These are phyloP conservation scores for Phaeotremella fagi DNA, from an alignment of 768 basidiomycete genomes.

Conservation along the genomic window DNA sequence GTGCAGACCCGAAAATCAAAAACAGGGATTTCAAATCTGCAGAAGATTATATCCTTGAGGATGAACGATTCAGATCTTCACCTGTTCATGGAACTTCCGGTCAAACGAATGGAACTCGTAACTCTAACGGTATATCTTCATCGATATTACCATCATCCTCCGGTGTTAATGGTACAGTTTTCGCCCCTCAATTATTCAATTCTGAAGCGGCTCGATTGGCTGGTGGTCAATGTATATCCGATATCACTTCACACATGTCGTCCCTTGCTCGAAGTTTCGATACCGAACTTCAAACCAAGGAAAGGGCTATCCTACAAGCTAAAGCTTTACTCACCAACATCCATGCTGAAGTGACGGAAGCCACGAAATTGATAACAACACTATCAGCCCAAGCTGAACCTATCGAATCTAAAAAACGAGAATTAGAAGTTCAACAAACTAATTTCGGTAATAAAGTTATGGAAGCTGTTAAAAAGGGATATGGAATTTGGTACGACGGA, in stretches of 20 bases:
- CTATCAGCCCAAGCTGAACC: constrained; percentile 27
- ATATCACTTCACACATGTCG: constrained; percentile 80
- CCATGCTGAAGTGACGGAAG: constrained; percentile 73
- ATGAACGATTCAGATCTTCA: constrained; percentile 91
- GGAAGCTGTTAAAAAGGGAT: constrained; percentile 73
- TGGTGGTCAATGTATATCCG: constrained; percentile 75
- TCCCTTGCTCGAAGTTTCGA: constrained; percentile 85
- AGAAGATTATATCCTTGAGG: constrained; percentile 97
- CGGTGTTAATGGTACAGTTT: constrained; percentile 3
- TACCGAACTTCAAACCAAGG: constrained; percentile 82
- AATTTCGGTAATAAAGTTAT: constrained; percentile 73
- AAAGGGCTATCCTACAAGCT: constrained; percentile 84
- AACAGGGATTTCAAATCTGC: constrained; percentile 95
- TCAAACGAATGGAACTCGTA: constrained; percentile 2
- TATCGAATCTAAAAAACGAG: constrained; percentile 25
- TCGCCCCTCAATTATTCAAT: constrained; percentile 66
- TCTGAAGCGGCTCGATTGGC: constrained; percentile 81
- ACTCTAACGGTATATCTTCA: background rate
- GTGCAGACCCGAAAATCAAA: constrained; percentile 88
- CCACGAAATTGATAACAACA: constrained; percentile 55
- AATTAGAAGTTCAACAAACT: constrained; percentile 56
- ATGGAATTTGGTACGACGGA: constrained; percentile 87
- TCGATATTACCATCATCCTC: background rate
- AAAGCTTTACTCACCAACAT: constrained; percentile 79
- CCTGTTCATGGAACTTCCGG: constrained; percentile 68